These are phyloP conservation scores for Nothophytophthora sp. DNA, from an alignment of 352 stramenopile species.

Conservation along the genomic window DNA sequence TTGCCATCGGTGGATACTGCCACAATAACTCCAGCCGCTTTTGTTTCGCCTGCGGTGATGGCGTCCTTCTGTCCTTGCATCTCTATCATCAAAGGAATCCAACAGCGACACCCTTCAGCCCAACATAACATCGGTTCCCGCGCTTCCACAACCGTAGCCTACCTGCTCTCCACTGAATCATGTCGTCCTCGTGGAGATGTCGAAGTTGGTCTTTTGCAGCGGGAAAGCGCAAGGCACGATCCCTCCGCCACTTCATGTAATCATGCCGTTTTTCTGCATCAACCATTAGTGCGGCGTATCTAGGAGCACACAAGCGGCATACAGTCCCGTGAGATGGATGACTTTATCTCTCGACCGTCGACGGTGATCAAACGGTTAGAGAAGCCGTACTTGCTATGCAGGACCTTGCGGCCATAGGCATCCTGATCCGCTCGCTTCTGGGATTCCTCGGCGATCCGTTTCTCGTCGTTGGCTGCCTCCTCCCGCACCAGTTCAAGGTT, in stretches of 20 bases:
- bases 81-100: too few species aligned
- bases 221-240: slow-evolving; percentile 47
- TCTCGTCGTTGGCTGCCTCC: slow-evolving; percentile 4
- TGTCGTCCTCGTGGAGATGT: slow-evolving; percentile 28
- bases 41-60: too few species aligned
- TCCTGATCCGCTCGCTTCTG: slow-evolving; percentile 9
- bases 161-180: slow-evolving; percentile 35
- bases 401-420: slow-evolving; percentile 7
- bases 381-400: slow-evolving; percentile 24
- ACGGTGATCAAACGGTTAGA: not conserved
- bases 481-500: slow-evolving; percentile 10
- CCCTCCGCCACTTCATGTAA: slow-evolving; percentile 60
- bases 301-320: slow-evolving; percentile 18
- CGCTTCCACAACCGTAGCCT: too few species aligned
- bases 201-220: slow-evolving; percentile 32
- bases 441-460: slow-evolving; percentile 1
- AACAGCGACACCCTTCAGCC: too few species aligned
- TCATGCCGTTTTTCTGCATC: slow-evolving; percentile 39
- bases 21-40: too few species aligned
- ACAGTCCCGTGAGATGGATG: too few species aligned
- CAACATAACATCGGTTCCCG: too few species aligned
- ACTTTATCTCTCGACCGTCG: too few species aligned
- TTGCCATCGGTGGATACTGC: too few species aligned
- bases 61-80: too few species aligned
- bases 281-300: slow-evolving; percentile 36